phyloP scores from a whole-genome alignment of 2,329 filamentous ascomycete genomes.

The Xylariales sp. region DNA sequence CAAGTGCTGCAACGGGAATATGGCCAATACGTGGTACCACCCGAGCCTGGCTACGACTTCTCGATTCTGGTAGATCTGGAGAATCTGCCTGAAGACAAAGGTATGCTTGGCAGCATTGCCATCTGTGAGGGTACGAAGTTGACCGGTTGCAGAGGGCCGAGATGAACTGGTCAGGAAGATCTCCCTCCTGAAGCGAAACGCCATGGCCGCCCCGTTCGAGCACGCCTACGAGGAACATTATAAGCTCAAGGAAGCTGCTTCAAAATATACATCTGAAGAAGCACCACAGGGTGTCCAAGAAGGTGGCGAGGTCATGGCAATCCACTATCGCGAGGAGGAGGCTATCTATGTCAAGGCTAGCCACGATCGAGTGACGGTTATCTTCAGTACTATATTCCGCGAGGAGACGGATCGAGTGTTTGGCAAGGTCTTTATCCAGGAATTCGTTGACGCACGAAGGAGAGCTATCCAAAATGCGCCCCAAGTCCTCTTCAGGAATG shows the following conservation, averaged over 20 bases:
- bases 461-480: slow-evolving; percentile 97
- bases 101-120: slow-evolving; percentile 35
- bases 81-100: slow-evolving; percentile 73
- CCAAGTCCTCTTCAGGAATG: slow-evolving; percentile 93
- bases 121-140: not conserved
- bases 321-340: slow-evolving; percentile 98
- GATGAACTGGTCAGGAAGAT: slow-evolving; percentile 85
- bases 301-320: slow-evolving; percentile 88
- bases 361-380: slow-evolving; percentile 95
- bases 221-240: slow-evolving; percentile 93
- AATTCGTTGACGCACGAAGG: slow-evolving; percentile 94
- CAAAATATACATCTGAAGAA: slow-evolving; percentile 88
- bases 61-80: slow-evolving; percentile 88
- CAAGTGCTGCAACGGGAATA: slow-evolving; percentile 92
- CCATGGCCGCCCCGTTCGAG: slow-evolving; percentile 98
- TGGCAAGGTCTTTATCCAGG: slow-evolving; percentile 96
- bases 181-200: slow-evolving; percentile 92
- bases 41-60: slow-evolving; percentile 94
- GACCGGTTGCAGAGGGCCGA: slow-evolving; percentile 60
- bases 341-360: slow-evolving; percentile 98
- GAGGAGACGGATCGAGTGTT: slow-evolving; percentile 98
- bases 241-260: slow-evolving; percentile 78
- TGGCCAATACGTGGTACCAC: slow-evolving; percentile 79
- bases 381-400: slow-evolving; percentile 96
- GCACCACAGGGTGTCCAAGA: slow-evolving; percentile 87